Base-by-base conservation (phyloP, 495 filamentous ascomycete species). In the Hypoxylon cercidicola region DNA sequence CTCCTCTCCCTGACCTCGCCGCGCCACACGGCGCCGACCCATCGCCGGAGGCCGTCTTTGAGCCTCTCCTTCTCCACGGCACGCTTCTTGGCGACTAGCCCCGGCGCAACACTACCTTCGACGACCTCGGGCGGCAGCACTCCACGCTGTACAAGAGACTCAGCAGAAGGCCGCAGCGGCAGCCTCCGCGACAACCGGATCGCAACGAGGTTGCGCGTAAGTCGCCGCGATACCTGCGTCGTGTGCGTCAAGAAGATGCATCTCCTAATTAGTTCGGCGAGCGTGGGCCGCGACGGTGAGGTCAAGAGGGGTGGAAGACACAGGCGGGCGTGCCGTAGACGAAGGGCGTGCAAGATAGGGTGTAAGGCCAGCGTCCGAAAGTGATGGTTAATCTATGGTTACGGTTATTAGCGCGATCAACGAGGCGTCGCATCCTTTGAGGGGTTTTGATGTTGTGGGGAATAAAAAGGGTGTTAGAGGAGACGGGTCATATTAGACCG, bases 171-270 rank as follows among this genome's bases (percentile, higher is more conserved):
- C 0, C 79, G 78, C 1, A 71, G 57, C 5, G 79, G 79, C n/a
- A 83, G 70, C 10, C 73, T 74, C 10, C 77, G 76, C 13, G 78
- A 70, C 15, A 82, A 76, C 19, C 77, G 76, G 62, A 85, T 85
- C 18, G 79, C 73, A n/a, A 81, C 78, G 2, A 88, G 76, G 23
- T 72, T 79, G 18, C 82, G 77, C 18, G 79, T 78, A 12, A 88
- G 77, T 15, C 72, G 71, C 20, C 87, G 81, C 16, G 86, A 85
- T 49, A 81, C 74, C 40, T 83, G 74, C 18, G 82, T 78, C 13
- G 82, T 86, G 37, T 78, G 75, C 45, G 86, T 85, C n/a, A 88
- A 58, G 73, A 87, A 85, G 70, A 89, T 87, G 64, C 74, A 78
- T n/a, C 82, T 77, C 1, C 72, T 71, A 44, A 82, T 81, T 18